Evolutionary conservation across 2,329 filamentous ascomycete genomes (phyloP).

Genomic region (Paecilomyces fulvus): DNA sequence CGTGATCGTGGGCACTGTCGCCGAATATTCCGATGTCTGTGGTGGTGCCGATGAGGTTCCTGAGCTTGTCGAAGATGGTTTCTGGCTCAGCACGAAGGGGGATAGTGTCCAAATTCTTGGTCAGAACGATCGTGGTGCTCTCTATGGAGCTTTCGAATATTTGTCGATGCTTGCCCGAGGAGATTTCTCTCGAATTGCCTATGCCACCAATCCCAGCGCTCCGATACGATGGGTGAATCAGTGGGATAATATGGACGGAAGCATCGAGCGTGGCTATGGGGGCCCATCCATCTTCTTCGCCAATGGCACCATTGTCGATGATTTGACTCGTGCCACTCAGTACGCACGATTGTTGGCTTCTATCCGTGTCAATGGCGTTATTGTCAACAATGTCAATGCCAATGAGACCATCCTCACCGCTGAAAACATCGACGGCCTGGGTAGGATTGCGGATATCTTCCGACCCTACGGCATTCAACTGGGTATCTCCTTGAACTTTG

Average conservation of each 20-base stretch:
- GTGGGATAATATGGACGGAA: slow-evolving; percentile 63
- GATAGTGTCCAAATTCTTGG: slow-evolving; percentile 51
- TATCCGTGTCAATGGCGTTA: slow-evolving; percentile 55
- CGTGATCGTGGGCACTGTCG: slow-evolving; percentile 24
- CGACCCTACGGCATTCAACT: slow-evolving; percentile 59
- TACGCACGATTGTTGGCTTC: slow-evolving; percentile 61
- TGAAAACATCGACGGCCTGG: slow-evolving; percentile 53
- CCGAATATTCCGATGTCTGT: slow-evolving; percentile 19
- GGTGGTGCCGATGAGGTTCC: slow-evolving; percentile 13
- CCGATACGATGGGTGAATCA: slow-evolving; percentile 63
- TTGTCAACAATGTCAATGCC: slow-evolving; percentile 67
- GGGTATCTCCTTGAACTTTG: slow-evolving; percentile 61
- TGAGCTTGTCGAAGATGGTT: slow-evolving; percentile 40
- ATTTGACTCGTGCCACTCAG: slow-evolving; percentile 51
- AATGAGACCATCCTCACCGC: slow-evolving; percentile 49
- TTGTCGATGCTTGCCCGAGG: slow-evolving; percentile 56
- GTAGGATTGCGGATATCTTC: slow-evolving; percentile 55
- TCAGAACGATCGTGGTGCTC: slow-evolving; percentile 56
- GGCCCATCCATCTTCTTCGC: slow-evolving; percentile 62
- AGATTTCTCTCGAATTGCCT: slow-evolving; percentile 42
- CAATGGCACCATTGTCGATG: slow-evolving; percentile 46
- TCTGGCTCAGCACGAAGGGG: slow-evolving; percentile 47
- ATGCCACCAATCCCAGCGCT: slow-evolving; percentile 49
- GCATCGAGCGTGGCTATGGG: slow-evolving; percentile 60
- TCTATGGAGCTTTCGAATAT: slow-evolving; percentile 64